A percentile compares a stretch with the other conserved stretches of the same genome.
phyloP scores from a whole-genome alignment of 129 eudicot species.

The Calendula officinalis region DNA sequence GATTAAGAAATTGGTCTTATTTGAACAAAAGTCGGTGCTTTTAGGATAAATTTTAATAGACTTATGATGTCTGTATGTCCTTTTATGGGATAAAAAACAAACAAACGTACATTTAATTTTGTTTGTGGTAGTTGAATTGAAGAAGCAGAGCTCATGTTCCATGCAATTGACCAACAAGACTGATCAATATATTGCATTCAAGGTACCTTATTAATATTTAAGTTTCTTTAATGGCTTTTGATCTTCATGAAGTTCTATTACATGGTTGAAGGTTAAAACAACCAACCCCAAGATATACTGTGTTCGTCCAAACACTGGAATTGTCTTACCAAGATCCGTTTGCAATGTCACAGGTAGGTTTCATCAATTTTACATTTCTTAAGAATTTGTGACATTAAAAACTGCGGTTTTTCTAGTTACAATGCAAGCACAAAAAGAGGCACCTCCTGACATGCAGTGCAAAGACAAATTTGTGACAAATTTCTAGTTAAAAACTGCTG shows the following conservation, averaged over 20 bases:
- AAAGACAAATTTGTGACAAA: slow-evolving; percentile 97
- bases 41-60: no score
- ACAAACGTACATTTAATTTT: not conserved
- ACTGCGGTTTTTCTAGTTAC: not conserved
- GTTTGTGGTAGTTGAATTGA: slow-evolving; percentile 55
- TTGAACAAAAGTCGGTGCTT: not conserved
- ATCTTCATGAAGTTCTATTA: slow-evolving; percentile 12
- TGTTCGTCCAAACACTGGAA: slow-evolving; percentile 72
- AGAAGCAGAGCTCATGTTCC: slow-evolving; percentile 77
- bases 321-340: slow-evolving; percentile 63
- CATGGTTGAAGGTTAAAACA: slow-evolving; percentile 59
- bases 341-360: slow-evolving; percentile 83
- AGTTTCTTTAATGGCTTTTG: slow-evolving; percentile 3
- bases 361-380: not conserved
- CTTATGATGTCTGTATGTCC: not conserved
- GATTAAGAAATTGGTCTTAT: not conserved
- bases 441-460: slow-evolving; percentile 80
- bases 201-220: slow-evolving; percentile 43
- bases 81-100: not conserved
- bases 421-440: slow-evolving; percentile 73
- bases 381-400: no score
- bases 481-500: no score
- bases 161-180: slow-evolving; percentile 73
- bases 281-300: slow-evolving; percentile 78
- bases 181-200: slow-evolving; percentile 72